Conservation (phyloP, 108 stramenopile species). For the Pseudonitzschia pungens region DNA sequence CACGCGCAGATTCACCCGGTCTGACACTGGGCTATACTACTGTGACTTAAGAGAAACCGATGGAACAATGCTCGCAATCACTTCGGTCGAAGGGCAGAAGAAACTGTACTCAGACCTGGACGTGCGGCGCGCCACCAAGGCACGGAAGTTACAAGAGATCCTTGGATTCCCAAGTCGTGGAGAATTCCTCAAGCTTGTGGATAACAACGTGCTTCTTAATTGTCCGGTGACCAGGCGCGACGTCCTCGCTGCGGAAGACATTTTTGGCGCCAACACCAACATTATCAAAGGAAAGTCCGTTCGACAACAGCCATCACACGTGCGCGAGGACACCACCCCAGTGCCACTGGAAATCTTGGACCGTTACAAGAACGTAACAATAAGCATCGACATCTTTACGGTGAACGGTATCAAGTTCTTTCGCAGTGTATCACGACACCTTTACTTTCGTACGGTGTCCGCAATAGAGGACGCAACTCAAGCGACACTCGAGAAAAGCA, state of each 20-base stretch:
- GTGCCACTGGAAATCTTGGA: background rate
- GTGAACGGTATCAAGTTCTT: slow-evolving; percentile 2
- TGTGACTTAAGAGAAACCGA: background rate
- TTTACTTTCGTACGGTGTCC: background rate
- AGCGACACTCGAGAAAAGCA: background rate
- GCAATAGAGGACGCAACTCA: background rate
- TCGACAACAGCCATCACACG: no score
- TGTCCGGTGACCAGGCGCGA: background rate
- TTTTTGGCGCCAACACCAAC: background rate
- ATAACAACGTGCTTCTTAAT: background rate
- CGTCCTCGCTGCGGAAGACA: background rate
- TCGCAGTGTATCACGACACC: background rate
- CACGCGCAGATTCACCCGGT: background rate
- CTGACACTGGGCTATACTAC: background rate
- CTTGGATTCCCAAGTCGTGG: background rate
- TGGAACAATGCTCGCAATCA: background rate
- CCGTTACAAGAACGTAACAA: background rate
- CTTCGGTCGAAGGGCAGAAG: background rate
- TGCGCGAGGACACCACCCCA: background rate
- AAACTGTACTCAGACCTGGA: background rate
- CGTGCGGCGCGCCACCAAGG: background rate
- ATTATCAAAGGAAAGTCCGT: background rate
- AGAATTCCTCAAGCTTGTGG: background rate
- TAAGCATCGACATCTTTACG: background rate
- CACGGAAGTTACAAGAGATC: background rate